phyloP scores from a whole-genome alignment of 140 eudicot genomes.

The Cichorium intybus region DNA sequence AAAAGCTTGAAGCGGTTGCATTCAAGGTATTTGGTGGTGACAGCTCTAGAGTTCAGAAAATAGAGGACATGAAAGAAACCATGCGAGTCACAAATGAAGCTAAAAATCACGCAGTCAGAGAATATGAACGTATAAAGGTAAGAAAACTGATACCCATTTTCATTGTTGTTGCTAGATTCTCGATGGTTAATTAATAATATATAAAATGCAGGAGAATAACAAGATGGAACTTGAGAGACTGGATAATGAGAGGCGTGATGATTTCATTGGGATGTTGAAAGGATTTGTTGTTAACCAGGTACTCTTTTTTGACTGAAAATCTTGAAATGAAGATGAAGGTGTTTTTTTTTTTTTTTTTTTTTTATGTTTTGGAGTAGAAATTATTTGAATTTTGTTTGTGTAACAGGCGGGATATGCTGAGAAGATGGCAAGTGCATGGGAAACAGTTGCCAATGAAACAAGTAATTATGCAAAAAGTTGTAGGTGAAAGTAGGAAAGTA shows the following conservation, averaged over 20 bases:
- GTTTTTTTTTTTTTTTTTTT: background rate
- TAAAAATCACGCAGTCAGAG: constrained; percentile 56
- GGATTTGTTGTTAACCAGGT: constrained; percentile 94
- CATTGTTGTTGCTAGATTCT: background rate
- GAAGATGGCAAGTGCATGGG: constrained; percentile 86
- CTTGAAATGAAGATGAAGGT: background rate
- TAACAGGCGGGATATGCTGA: constrained; percentile 94
- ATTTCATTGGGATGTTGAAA: constrained; percentile 75
- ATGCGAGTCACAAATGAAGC: constrained; percentile 67
- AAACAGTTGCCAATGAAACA: constrained; percentile 70
- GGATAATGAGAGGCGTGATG: constrained; percentile 69
- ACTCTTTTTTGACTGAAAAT: constrained; percentile 1
- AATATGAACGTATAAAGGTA: constrained; percentile 83
- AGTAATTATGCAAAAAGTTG: constrained; percentile 49
- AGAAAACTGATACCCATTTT: background rate
- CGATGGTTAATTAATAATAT: constrained; percentile 1
- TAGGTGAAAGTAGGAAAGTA: constrained; percentile 15
- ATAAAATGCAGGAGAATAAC: constrained; percentile 65
- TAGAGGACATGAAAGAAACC: constrained; percentile 84
- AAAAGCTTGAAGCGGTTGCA: constrained; percentile 85
- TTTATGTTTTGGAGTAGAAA: background rate
- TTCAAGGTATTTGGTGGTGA: constrained; percentile 92
- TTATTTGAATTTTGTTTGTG: background rate
- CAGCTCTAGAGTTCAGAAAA: constrained; percentile 64
- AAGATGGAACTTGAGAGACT: constrained; percentile 73